These are phyloP conservation scores for Fusarium musae DNA, from an alignment of 2,329 filamentous ascomycete species.

Conservation along the genomic window DNA sequence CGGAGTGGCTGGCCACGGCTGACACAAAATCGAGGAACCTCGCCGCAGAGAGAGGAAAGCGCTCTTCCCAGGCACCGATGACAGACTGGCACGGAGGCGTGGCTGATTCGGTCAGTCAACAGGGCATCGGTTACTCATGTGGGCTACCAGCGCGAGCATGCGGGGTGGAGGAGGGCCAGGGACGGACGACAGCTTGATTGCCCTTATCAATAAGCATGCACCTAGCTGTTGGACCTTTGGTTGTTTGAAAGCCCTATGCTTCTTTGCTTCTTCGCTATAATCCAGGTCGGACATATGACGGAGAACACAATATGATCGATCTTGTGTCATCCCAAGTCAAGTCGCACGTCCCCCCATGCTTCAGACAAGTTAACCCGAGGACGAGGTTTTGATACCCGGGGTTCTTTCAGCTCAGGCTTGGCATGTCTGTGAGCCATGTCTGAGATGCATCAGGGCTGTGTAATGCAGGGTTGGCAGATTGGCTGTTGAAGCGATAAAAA, in stretches of 20 bases:
- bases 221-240: background rate
- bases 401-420: constrained; percentile 40
- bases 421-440: constrained; percentile 11
- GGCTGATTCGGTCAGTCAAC: constrained; percentile 11
- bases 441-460: constrained; percentile 36
- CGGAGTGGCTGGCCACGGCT: constrained; percentile 30
- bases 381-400: background rate
- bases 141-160: constrained; percentile 17
- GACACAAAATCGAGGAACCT: constrained; percentile 12
- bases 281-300: background rate
- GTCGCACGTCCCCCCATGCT: background rate
- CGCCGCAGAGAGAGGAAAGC: background rate
- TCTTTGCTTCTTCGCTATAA: background rate
- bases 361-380: constrained; percentile 14
- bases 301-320: constrained; percentile 10
- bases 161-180: constrained; percentile 3
- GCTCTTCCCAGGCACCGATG: constrained; percentile 16
- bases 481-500: constrained; percentile 12
- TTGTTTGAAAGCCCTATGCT: background rate
- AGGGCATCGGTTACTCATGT: constrained; percentile 9
- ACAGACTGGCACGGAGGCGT: constrained; percentile 5
- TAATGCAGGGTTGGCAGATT: constrained; percentile 35
- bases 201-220: background rate
- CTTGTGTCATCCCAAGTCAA: constrained; percentile 7
- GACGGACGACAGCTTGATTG: background rate